These are phyloP conservation scores for Kluyveromyces sp. DNA, from an alignment of 1,139 yeast species.

Conservation along the genomic window DNA sequence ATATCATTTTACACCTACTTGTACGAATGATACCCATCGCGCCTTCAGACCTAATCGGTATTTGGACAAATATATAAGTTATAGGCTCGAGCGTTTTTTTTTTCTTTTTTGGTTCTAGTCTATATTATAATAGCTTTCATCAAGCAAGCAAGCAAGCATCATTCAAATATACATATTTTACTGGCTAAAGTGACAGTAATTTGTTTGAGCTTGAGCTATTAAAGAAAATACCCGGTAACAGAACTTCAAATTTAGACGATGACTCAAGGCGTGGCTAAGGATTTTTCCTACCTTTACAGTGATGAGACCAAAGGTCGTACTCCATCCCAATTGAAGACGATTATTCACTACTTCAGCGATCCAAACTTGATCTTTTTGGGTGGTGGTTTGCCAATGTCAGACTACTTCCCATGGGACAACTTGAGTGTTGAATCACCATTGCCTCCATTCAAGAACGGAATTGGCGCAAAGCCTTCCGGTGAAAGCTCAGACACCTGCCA, in stretches of 20 bases:
- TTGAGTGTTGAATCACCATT: constrained; percentile 52
- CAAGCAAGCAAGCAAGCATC: too few relatives aligned
- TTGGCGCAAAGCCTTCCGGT: constrained; percentile 57
- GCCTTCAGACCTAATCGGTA: too few relatives aligned
- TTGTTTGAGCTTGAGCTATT: too few relatives aligned
- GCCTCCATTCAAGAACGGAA: constrained; percentile 70
- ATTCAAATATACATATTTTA: too few relatives aligned
- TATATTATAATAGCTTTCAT: too few relatives aligned
- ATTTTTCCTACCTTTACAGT: constrained; percentile 68
- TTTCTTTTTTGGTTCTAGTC: too few relatives aligned
- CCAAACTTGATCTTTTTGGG: constrained; percentile 85
- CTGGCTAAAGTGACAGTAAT: too few relatives aligned
- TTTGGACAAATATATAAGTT: too few relatives aligned
- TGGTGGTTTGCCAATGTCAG: constrained; percentile 89
- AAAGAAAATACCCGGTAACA: not conserved
- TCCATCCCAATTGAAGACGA: constrained; percentile 74
- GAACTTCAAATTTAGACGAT: constrained; percentile 8
- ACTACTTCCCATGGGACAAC: constrained; percentile 85
- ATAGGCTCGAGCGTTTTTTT: too few relatives aligned
- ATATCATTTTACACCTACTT: too few relatives aligned
- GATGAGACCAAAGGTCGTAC: constrained; percentile 70
- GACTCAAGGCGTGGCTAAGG: constrained; percentile 45
- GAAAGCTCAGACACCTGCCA: constrained; percentile 36
- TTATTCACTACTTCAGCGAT: constrained; percentile 64
- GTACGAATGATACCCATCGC: too few relatives aligned